These are phyloP conservation scores for Daldinia caldariorum DNA, from an alignment of 495 filamentous ascomycete genomes.

Conservation along the genomic window DNA sequence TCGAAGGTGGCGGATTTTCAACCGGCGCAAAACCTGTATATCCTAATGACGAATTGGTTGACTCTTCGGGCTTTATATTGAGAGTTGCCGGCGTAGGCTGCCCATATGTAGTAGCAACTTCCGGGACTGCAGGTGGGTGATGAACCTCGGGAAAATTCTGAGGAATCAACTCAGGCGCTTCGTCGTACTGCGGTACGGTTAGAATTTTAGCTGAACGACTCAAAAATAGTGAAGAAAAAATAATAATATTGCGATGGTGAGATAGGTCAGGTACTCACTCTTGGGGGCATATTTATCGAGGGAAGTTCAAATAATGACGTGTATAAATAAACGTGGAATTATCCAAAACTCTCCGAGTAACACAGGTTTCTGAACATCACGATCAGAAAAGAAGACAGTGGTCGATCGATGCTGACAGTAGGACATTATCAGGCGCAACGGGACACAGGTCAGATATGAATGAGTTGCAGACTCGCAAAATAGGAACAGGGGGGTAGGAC, in stretches of 20 bases:
- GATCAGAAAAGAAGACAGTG: conserved; percentile 27
- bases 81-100: conserved; percentile 19
- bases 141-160: conserved; percentile 54
- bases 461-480: conserved; percentile 32
- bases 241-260: neutral
- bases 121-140: conserved; percentile 38
- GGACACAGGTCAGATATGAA: conserved; percentile 28
- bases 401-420: conserved; percentile 21
- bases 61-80: conserved; percentile 31
- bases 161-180: conserved; percentile 53
- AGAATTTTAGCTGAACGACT: conserved; percentile 1
- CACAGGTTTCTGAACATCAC: conserved; percentile 11
- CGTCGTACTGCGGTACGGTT: conserved; percentile 46
- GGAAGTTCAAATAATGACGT: neutral
- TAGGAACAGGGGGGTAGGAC: conserved; percentile 25
- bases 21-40: conserved; percentile 20
- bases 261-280: conserved; percentile 31
- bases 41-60: conserved; percentile 18
- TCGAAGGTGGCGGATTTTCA: conserved; percentile 13
- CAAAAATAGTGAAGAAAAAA: neutral
- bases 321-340: conserved; percentile 9
- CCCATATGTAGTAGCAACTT: conserved; percentile 23
- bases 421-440: conserved; percentile 14
- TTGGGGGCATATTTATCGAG: conserved; percentile 33
- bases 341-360: neutral